These are phyloP conservation scores for Auriculariales sp. DNA, from an alignment of 768 basidiomycete genomes.

Conservation along the genomic window DNA sequence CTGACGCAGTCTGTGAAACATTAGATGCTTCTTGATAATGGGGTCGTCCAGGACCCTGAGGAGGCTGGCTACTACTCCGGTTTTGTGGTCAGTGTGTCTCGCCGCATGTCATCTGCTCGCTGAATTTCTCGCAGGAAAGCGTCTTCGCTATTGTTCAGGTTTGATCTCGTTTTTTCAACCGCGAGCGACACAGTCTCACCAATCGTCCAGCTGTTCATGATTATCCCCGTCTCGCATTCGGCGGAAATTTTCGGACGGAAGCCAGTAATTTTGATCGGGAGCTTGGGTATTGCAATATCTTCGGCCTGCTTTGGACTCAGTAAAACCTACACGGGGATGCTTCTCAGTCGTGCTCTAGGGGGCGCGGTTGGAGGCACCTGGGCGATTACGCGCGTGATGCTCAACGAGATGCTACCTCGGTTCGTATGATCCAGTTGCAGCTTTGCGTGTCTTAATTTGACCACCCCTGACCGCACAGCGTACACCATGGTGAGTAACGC, in stretches of 20 bases:
- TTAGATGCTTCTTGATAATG: conserved; percentile 11
- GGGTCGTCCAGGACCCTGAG: conserved; percentile 10
- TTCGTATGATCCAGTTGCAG: too few species aligned
- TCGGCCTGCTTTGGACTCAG: not conserved
- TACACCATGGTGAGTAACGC: not conserved
- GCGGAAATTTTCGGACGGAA: not conserved
- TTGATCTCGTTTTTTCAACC: not conserved
- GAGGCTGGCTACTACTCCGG: conserved; percentile 11
- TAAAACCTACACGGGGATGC: not conserved
- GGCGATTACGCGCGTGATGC: not conserved
- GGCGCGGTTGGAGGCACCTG: not conserved
- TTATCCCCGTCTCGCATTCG: not conserved
- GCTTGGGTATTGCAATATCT: not conserved
- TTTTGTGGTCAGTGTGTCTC: conserved; percentile 4
- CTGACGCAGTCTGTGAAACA: too few species aligned
- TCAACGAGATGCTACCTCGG: not conserved
- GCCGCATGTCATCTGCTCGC: conserved; percentile 1
- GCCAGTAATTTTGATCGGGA: not conserved
- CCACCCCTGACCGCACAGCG: too few species aligned
- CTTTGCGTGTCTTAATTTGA: too few species aligned
- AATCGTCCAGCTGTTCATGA: not conserved
- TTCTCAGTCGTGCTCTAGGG: not conserved
- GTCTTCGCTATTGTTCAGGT: not conserved
- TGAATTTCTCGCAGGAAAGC: conserved; percentile 6
- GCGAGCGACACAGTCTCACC: not conserved